Evolutionary conservation across 495 filamentous ascomycete genomes (phyloP), one percentile per base, ranked within the genome.

Genomic region (Apiosordaria backusii): DNA sequence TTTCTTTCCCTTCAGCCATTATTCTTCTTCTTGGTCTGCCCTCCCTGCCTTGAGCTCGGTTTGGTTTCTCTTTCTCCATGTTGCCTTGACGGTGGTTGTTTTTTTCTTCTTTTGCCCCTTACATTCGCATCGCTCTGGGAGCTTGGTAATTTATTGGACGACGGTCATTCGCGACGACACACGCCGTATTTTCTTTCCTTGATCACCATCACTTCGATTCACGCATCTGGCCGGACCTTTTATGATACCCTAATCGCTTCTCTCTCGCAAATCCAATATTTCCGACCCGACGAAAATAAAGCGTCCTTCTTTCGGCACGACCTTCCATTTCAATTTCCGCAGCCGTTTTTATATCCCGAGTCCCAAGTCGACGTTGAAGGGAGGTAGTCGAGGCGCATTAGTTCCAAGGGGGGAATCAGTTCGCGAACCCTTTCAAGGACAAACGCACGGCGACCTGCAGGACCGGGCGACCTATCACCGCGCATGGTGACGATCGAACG

Each of bases 391-490:
- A 45, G 35, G 35, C 35, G 35, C 35, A 45, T 45, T 13, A 45
- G 10, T 45, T 45, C 16, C 10, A 45, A 45, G 35, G 35, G 35
- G 35, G 6, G 16, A 15, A 7, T 13, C 35, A 45, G 35, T 45
- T 45, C 35, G 35, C 35, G 13, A 45, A 45, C 35, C 35, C 35
- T 45, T n/a, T 45, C 35, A 45, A 45, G 16, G 13, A 13, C 35
- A 45, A 45, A 15, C 35, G 35, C 35, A 27, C 18, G 19, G 40
- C 21, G 62, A 27, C 25, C 52, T 45, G 35, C 35, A 45, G 35
- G 35, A 13, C 35, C 35, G 10, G 35, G 35, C 35, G 35, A 60
- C 29, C 21, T 64, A 50, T n/a, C 65, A 13, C 62, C 65, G 35
- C 35, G 35, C 35, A 15, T 45, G 35, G 35, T 25, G 29, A 65